Conservation (phyloP, 345 rosid genomes). For the Syzygium aqueum region DNA sequence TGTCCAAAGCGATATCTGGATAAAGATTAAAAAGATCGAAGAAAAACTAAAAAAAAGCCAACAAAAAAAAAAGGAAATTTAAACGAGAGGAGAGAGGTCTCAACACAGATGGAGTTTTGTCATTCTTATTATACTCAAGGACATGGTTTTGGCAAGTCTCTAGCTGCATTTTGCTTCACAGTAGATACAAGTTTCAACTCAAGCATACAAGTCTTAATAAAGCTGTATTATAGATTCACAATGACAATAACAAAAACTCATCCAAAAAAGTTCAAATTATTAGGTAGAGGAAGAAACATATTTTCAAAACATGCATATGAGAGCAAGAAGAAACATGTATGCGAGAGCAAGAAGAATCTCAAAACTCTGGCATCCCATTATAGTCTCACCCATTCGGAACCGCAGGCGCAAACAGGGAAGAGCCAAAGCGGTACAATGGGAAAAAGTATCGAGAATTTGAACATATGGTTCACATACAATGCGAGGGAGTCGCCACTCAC, state of each 20-base stretch:
- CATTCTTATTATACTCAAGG: neutral
- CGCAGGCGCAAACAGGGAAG: neutral
- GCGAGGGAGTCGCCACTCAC: neutral
- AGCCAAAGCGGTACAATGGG: neutral
- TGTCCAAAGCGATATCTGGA: neutral
- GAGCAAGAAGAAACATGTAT: neutral
- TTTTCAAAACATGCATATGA: neutral
- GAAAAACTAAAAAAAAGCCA: neutral
- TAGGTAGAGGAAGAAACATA: neutral
- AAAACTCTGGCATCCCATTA: neutral
- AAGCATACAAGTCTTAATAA: neutral
- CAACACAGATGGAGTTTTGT: neutral
- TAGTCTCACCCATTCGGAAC: neutral
- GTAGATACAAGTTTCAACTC: neutral
- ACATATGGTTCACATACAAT: rapidly evolving
- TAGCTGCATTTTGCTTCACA: neutral
- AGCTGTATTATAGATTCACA: neutral
- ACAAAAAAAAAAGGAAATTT: neutral
- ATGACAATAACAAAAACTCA: neutral
- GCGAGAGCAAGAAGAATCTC: neutral
- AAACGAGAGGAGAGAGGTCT: neutral
- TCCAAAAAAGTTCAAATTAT: neutral
- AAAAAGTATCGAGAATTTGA: neutral
- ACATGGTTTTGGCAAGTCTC: neutral
- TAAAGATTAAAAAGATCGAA: neutral